Evolutionary conservation across 306 rosid species (phyloP).

Genomic region (Glycyrrhiza uralensis): DNA sequence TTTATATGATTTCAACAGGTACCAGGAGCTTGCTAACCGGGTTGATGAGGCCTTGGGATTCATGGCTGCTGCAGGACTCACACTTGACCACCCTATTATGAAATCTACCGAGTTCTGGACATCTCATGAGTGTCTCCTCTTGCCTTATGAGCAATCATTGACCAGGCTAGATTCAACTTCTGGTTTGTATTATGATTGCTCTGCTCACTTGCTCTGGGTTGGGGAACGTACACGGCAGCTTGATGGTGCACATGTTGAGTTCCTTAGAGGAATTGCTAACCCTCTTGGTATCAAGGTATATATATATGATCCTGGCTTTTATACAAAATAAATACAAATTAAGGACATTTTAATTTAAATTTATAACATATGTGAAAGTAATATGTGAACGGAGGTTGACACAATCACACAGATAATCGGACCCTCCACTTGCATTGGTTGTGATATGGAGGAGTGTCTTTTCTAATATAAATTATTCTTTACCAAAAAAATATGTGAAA

Average conservation of each 20-base stretch:
- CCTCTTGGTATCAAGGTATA: constrained; percentile 80
- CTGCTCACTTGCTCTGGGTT: constrained; percentile 83
- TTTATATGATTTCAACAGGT: too few relatives aligned
- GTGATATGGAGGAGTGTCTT: too few relatives aligned
- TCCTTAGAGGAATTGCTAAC: too few relatives aligned
- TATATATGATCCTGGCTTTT: too few relatives aligned
- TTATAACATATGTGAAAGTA: too few relatives aligned
- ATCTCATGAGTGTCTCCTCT: constrained; percentile 72
- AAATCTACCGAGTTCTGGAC: constrained; percentile 78
- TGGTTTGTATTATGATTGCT: constrained; percentile 68
- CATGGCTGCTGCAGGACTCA: constrained; percentile 77
- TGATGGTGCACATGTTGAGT: constrained; percentile 75
- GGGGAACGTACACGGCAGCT: constrained; percentile 81
- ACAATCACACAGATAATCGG: too few relatives aligned
- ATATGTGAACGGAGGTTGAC: too few relatives aligned
- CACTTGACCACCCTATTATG: constrained; percentile 64
- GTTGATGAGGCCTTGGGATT: constrained; percentile 79
- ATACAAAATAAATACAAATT: too few relatives aligned
- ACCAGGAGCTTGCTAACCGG: constrained; percentile 60
- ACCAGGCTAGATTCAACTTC: constrained; percentile 74
- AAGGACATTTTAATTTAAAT: too few relatives aligned
- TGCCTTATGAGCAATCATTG: constrained; percentile 72
- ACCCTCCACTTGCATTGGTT: too few relatives aligned
- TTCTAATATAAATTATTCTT: too few relatives aligned
- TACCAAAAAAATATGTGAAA: too few relatives aligned